These are phyloP conservation scores for Diutina siamensis DNA, from an alignment of 1,139 yeast genomes.

Conservation along the genomic window DNA sequence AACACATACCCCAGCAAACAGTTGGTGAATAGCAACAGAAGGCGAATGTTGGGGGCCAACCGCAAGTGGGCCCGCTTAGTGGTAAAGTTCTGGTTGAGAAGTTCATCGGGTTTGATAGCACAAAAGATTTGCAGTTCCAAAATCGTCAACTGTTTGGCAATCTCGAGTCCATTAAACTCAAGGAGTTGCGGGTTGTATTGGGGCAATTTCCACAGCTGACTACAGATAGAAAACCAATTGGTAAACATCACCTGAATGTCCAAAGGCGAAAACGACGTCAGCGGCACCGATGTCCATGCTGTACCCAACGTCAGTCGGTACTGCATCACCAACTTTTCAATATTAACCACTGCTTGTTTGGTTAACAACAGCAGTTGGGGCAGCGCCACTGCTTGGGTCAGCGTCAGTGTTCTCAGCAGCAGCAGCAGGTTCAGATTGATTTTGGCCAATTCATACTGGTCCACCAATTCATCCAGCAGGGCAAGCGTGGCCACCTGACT, in stretches of 20 bases:
- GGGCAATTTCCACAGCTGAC: slow-evolving; percentile 36
- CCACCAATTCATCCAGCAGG: slow-evolving; percentile 1
- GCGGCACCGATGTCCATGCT: neutral
- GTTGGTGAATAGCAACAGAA: slow-evolving; percentile 65
- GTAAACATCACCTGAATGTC: neutral
- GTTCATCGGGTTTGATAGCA: slow-evolving; percentile 57
- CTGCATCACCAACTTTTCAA: neutral
- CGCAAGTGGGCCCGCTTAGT: slow-evolving; percentile 50
- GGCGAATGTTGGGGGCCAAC: slow-evolving; percentile 63
- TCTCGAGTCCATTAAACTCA: slow-evolving; percentile 67
- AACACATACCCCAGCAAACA: slow-evolving; percentile 72
- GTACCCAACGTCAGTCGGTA: slow-evolving; percentile 15
- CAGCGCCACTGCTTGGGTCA: neutral
- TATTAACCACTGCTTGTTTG: neutral
- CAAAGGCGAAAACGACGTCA: neutral
- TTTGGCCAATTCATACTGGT: slow-evolving; percentile 2
- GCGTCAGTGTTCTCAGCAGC: neutral
- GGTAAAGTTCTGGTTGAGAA: slow-evolving; percentile 63
- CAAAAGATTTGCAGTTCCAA: slow-evolving; percentile 68
- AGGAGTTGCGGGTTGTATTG: slow-evolving; percentile 42
- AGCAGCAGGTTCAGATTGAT: slow-evolving; percentile 4
- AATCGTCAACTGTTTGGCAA: slow-evolving; percentile 76
- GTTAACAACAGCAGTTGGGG: slow-evolving; percentile 1
- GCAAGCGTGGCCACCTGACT: neutral
- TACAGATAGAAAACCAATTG: slow-evolving; percentile 17